Evolutionary conservation across 1,139 yeast species (phyloP).

Genomic region (Suhomyces chickasaworum): DNA sequence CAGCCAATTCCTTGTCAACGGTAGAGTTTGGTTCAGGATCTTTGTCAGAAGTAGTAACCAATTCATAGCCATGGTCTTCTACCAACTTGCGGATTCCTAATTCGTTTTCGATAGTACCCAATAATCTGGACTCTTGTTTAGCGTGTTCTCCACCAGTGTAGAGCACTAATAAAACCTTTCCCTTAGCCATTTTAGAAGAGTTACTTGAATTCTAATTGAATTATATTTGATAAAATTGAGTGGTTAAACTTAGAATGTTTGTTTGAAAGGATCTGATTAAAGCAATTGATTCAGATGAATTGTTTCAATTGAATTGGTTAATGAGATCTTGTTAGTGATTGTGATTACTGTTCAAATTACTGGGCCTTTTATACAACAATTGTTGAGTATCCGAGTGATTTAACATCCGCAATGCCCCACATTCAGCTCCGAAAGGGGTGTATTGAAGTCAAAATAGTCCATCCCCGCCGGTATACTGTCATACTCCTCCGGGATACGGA

Average conservation of each 20-base stretch:
- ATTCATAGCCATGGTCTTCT: constrained; percentile 66
- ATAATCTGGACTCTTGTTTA: constrained; percentile 56
- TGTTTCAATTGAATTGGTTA: background rate
- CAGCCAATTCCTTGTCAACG: constrained; percentile 66
- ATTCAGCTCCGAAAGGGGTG: background rate
- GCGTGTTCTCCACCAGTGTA: constrained; percentile 63
- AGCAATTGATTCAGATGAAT: background rate
- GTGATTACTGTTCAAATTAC: background rate
- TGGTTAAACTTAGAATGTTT: no score
- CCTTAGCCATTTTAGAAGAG: constrained; percentile 20
- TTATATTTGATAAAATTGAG: no score
- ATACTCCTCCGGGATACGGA: background rate
- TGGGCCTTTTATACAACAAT: background rate
- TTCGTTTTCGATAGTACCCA: constrained; percentile 77
- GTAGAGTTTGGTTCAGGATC: constrained; percentile 60
- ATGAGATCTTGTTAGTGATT: background rate
- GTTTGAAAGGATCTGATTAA: background rate
- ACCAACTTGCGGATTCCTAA: constrained; percentile 69
- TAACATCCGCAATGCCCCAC: background rate
- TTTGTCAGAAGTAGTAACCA: constrained; percentile 67
- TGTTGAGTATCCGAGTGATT: constrained; percentile 6
- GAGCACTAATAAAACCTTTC: constrained; percentile 57
- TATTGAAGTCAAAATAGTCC: background rate
- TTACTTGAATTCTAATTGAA: no score
- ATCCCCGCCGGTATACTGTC: background rate